A percentile compares a stretch with the other conserved stretches of the same genome.
These are phyloP conservation scores for Choanephora cucurbitarum DNA, from an alignment of 371 early-diverging fungal species.

Conservation along the genomic window DNA sequence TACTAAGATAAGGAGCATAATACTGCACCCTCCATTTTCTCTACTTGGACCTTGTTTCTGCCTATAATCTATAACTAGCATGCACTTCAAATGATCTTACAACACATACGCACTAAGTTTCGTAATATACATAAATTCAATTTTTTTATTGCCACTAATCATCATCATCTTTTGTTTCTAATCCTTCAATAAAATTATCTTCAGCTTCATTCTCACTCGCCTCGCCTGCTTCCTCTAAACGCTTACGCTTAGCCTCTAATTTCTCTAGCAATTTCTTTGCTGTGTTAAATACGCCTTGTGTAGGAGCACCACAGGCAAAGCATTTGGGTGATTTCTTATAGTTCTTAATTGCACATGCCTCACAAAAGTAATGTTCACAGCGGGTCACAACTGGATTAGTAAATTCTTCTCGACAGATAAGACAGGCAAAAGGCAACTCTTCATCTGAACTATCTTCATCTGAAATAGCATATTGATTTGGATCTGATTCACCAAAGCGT, in stretches of 20 bases:
- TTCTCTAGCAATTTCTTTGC: conserved; percentile 80
- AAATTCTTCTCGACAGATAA: conserved; percentile 89
- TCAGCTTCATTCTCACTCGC: conserved; percentile 40
- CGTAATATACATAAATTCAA: too few relatives aligned
- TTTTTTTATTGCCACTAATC: too few relatives aligned
- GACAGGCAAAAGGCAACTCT: conserved; percentile 90
- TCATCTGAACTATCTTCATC: conserved; percentile 58
- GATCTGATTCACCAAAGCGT: conserved; percentile 49
- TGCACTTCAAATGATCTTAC: too few relatives aligned
- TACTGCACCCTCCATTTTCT: too few relatives aligned
- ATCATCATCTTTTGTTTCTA: conserved; percentile 26
- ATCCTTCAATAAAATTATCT: conserved; percentile 37
- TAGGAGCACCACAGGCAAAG: conserved; percentile 83
- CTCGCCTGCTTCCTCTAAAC: conserved; percentile 29
- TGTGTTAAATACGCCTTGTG: conserved; percentile 84
- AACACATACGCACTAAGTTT: too few relatives aligned
- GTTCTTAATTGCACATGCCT: conserved; percentile 86
- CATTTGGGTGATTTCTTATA: conserved; percentile 88
- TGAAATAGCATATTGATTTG: conserved; percentile 54
- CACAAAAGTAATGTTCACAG: conserved; percentile 96
- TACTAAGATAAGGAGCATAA: too few relatives aligned
- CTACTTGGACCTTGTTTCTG: too few relatives aligned
- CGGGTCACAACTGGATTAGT: conserved; percentile 87
- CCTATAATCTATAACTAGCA: too few relatives aligned
- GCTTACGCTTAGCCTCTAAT: conserved; percentile 53